Evolutionary conservation across 768 basidiomycete genomes (phyloP).

Genomic region (Agaricus blazei): DNA sequence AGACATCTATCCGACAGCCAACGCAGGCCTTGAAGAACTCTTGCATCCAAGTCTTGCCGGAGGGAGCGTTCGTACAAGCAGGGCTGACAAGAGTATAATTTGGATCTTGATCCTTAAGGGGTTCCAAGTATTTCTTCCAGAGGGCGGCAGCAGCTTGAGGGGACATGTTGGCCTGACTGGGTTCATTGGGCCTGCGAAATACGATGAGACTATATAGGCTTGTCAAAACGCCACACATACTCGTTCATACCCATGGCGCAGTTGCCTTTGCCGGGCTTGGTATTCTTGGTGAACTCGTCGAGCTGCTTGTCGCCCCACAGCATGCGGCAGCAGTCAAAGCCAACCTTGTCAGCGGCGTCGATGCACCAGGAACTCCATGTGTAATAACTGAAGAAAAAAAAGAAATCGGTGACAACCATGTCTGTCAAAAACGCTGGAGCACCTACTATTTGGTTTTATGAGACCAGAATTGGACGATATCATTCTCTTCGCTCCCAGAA

Average conservation of each 20-base stretch:
- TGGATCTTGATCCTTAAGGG: slow-evolving; percentile 46
- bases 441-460: slow-evolving; percentile 38
- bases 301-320: slow-evolving; percentile 61
- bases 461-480: slow-evolving; percentile 49
- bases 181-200: slow-evolving; percentile 58
- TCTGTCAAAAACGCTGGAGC: not conserved
- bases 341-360: slow-evolving; percentile 30
- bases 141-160: slow-evolving; percentile 43
- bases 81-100: slow-evolving; percentile 65
- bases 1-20: slow-evolving; percentile 52
- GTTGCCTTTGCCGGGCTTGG: slow-evolving; percentile 47
- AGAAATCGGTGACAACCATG: not conserved
- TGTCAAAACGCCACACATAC: slow-evolving; percentile 35
- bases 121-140: slow-evolving; percentile 60
- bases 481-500: slow-evolving; percentile 48
- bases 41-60: slow-evolving; percentile 61
- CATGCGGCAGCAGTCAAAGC: slow-evolving; percentile 59
- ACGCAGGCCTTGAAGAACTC: slow-evolving; percentile 50
- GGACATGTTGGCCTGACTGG: slow-evolving; percentile 54
- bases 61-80: slow-evolving; percentile 55
- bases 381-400: slow-evolving; percentile 38
- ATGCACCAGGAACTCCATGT: slow-evolving; percentile 55
- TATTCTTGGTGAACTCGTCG: slow-evolving; percentile 38
- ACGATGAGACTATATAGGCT: not conserved
- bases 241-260: slow-evolving; percentile 67